Percentiles rank a stretch among this genome's conserved stretches.
Conservation (phyloP, 148 eudicot genomes). For the Talinum fruticosum region DNA sequence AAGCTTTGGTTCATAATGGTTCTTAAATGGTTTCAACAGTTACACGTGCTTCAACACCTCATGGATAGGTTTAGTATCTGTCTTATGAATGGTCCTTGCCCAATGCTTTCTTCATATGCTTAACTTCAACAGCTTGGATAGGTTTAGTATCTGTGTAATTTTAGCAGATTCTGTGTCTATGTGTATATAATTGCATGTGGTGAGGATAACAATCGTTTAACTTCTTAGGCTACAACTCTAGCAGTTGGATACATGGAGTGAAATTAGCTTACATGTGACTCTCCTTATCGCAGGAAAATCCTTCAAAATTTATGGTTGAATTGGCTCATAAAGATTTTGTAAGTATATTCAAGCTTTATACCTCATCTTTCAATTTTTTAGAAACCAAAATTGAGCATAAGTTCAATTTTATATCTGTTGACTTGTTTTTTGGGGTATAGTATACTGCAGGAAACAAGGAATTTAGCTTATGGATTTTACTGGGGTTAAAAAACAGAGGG, state of each 20-base stretch:
- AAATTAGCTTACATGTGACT: conserved; percentile 11
- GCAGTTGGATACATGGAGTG: not conserved
- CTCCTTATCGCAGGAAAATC: conserved; percentile 63
- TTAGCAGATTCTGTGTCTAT: not conserved
- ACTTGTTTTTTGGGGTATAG: not conserved
- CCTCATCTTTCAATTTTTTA: not conserved
- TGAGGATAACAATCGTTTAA: not conserved
- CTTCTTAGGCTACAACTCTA: not conserved
- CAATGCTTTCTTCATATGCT: too few species aligned
- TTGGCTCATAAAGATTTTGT: conserved; percentile 64
- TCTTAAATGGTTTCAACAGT: not conserved
- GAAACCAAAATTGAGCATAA: not conserved
- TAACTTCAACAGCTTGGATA: too few species aligned
- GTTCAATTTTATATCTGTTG: not conserved
- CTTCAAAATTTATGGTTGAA: conserved; percentile 74
- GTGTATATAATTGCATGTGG: not conserved
- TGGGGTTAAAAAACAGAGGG: not conserved
- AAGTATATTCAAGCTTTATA: conserved; percentile 24
- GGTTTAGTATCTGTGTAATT: too few species aligned
- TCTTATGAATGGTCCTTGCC: too few species aligned
- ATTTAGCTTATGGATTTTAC: not conserved
- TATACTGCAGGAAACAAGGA: not conserved
- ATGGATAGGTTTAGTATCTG: too few species aligned
- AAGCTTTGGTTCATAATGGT: not conserved
- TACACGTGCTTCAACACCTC: too few species aligned